These are phyloP conservation scores for Candida insectorum DNA, from an alignment of 805 yeast species.

Conservation along the genomic window DNA sequence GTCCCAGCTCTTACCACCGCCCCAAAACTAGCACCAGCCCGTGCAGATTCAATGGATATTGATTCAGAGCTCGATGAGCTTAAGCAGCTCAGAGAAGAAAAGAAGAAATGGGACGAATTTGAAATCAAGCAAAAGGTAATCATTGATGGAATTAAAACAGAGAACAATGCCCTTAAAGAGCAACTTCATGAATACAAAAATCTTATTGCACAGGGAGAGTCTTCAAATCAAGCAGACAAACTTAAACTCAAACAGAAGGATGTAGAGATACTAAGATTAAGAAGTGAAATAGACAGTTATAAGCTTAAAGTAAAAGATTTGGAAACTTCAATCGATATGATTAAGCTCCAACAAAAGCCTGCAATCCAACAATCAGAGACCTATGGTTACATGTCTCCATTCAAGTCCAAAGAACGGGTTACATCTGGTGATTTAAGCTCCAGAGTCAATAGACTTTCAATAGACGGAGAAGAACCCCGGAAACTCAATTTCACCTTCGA, in stretches of 20 bases:
- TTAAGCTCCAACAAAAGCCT: constrained; percentile 21
- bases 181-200: constrained; percentile 21
- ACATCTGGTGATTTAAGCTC: constrained; percentile 37
- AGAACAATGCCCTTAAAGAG: constrained; percentile 22
- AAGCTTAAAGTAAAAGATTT: constrained; percentile 50
- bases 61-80: constrained; percentile 43
- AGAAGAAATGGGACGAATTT: constrained; percentile 38
- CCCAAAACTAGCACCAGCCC: constrained; percentile 6
- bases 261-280: constrained; percentile 58
- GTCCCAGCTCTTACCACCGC: constrained; percentile 6
- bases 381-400: constrained; percentile 2
- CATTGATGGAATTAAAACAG: constrained; percentile 19
- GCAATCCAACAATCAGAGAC: constrained; percentile 1
- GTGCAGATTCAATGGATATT: constrained; percentile 5
- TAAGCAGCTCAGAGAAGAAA: constrained; percentile 51
- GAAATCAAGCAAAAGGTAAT: constrained; percentile 15
- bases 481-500: constrained; percentile 6
- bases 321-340: constrained; percentile 42
- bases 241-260: constrained; percentile 65
- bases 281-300: constrained; percentile 59
- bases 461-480: constrained; percentile 19
- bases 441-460: constrained; percentile 37
- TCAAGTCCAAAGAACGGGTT: constrained; percentile 13
- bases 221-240: constrained; percentile 29
- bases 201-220: constrained; percentile 37